Conservation (phyloP, 495 filamentous ascomycete species). For the Hypoxylon fuscum region DNA sequence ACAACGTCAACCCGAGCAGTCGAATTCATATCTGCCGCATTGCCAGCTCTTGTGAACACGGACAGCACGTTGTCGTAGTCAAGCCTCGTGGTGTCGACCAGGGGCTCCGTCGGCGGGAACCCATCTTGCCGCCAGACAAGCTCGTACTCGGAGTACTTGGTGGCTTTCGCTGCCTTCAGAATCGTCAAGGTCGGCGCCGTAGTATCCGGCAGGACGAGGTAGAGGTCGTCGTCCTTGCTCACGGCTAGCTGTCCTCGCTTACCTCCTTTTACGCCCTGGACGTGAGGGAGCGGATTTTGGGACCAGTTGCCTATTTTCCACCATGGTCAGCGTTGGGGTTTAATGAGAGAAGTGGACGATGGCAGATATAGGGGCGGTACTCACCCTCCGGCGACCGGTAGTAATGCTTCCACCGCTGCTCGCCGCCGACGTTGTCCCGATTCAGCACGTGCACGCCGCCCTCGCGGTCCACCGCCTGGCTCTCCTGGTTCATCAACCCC, state of each 20-base stretch:
- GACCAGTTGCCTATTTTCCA: constrained; percentile 42
- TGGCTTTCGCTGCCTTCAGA: constrained; percentile 41
- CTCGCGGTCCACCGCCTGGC: constrained; percentile 53
- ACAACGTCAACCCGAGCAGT: constrained; percentile 36
- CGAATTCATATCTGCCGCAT: constrained; percentile 5
- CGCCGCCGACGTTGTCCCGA: constrained; percentile 46
- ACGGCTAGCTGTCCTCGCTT: constrained; percentile 50
- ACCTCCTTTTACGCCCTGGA: constrained; percentile 41
- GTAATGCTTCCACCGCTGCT: constrained; percentile 57
- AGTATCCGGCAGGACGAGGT: constrained; percentile 49
- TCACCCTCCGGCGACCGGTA: constrained; percentile 49
- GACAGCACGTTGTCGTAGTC: constrained; percentile 49
- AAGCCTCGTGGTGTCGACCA: constrained; percentile 50
- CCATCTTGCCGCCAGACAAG: constrained; percentile 46
- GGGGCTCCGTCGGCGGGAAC: constrained; percentile 47
- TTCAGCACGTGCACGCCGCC: constrained; percentile 61
- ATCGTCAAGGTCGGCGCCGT: constrained; percentile 40
- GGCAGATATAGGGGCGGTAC: constrained; percentile 7
- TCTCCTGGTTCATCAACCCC: constrained; percentile 60
- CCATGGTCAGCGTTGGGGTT: neutral
- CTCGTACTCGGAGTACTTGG: constrained; percentile 42
- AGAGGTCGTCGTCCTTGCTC: constrained; percentile 46
- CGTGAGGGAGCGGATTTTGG: constrained; percentile 39
- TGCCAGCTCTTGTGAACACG: constrained; percentile 43
- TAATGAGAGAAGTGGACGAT: neutral